These are phyloP conservation scores for Naegleria lovaniensis DNA, from an alignment of 208 protist genomes.

Conservation along the genomic window DNA sequence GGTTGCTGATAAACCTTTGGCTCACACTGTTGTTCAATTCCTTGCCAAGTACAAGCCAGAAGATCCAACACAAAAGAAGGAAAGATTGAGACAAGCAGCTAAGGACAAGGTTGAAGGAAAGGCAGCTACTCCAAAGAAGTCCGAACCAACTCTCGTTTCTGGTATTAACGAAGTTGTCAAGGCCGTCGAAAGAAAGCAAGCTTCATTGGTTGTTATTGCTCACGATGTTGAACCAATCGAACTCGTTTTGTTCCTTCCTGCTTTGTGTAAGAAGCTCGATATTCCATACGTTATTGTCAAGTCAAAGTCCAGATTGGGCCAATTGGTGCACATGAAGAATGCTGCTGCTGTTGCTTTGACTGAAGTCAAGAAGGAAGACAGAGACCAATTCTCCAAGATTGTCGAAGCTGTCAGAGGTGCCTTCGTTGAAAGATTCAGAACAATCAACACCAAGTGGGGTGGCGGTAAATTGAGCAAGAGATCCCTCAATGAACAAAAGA, in stretches of 20 bases:
- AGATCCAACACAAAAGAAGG: constrained; percentile 72
- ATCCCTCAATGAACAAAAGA: constrained; percentile 36
- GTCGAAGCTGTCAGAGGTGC: constrained; percentile 76
- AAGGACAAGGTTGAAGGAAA: constrained; percentile 79
- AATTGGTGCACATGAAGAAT: constrained; percentile 93
- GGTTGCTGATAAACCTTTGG: constrained; percentile 63
- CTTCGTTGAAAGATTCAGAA: constrained; percentile 85
- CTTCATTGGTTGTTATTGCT: constrained; percentile 97
- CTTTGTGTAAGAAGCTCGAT: constrained; percentile 96
- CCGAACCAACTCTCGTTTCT: constrained; percentile 67
- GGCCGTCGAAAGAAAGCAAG: constrained; percentile 96
- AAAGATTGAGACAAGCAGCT: constrained; percentile 79
- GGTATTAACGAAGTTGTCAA: constrained; percentile 97
- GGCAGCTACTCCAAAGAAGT: constrained; percentile 53
- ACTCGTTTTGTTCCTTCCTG: constrained; percentile 97
- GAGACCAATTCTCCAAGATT: constrained; percentile 78
- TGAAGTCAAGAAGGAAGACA: constrained; percentile 85
- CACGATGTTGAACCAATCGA: constrained; percentile 99
- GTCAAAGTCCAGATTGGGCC: constrained; percentile 93
- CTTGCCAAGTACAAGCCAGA: constrained; percentile 82
- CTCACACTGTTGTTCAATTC: constrained; percentile 66
- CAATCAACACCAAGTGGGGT: constrained; percentile 83
- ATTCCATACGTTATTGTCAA: constrained; percentile 99
- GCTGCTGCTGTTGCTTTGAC: constrained; percentile 87
- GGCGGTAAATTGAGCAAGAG: constrained; percentile 74